phyloP scores from a whole-genome alignment of 1,284 basidiomycete species.

The Boletus sp. region DNA sequence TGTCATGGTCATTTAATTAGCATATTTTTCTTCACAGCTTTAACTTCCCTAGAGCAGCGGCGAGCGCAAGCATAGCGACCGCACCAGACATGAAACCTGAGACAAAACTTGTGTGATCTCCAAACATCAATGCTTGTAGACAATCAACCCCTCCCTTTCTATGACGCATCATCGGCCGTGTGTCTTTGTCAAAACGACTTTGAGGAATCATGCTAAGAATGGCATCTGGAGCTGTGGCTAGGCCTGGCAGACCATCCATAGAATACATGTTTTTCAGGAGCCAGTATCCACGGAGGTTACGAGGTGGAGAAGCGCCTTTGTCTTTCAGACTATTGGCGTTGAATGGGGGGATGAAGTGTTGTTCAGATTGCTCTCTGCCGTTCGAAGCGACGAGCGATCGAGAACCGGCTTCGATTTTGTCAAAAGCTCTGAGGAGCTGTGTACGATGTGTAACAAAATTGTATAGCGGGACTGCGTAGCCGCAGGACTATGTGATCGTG shows the following conservation, averaged over 20 bases:
- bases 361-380: neutral
- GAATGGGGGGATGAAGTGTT: neutral
- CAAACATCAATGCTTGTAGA: neutral
- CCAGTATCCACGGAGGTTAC: conserved; percentile 45
- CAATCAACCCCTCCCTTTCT: neutral
- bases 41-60: conserved; percentile 7
- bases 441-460: conserved; percentile 44
- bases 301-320: conserved; percentile 14
- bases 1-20: neutral
- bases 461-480: conserved; percentile 50
- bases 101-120: conserved; percentile 12
- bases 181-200: conserved; percentile 19
- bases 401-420: conserved; percentile 33
- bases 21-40: conserved; percentile 1
- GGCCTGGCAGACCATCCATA: conserved; percentile 46
- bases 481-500: conserved; percentile 43
- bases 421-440: conserved; percentile 33
- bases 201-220: conserved; percentile 10
- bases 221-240: conserved; percentile 27
- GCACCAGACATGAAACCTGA: conserved; percentile 17
- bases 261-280: conserved; percentile 40
- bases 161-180: conserved; percentile 9
- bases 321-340: conserved; percentile 1
- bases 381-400: conserved; percentile 3
- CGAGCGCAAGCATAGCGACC: conserved; percentile 10